A percentile compares a stretch with the other conserved stretches of the same genome.
These are phyloP conservation scores for Orbilia brochopaga DNA, from an alignment of 2,329 filamentous ascomycete genomes.

Conservation along the genomic window DNA sequence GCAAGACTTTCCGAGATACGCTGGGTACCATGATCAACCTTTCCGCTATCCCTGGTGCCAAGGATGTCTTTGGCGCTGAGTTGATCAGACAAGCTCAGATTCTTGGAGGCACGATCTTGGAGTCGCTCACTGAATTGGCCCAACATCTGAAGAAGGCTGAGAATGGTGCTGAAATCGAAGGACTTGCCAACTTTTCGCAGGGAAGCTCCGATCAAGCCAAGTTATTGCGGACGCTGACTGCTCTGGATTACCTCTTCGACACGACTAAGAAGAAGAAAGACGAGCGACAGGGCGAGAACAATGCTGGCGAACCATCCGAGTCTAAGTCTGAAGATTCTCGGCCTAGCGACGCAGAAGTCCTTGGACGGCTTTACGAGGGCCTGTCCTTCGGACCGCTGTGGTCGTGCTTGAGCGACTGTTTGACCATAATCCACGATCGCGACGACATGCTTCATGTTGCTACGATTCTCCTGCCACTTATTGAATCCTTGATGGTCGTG, in stretches of 20 bases:
- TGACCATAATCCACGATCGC: slow-evolving; percentile 84
- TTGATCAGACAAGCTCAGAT: slow-evolving; percentile 84
- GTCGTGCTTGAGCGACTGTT: slow-evolving; percentile 87
- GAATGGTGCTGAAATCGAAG: slow-evolving; percentile 92
- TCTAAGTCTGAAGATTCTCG: slow-evolving; percentile 60
- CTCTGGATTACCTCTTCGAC: slow-evolving; percentile 93
- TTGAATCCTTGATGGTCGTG: slow-evolving; percentile 97
- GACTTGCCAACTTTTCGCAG: slow-evolving; percentile 94
- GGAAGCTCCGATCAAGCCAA: slow-evolving; percentile 97
- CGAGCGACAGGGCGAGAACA: slow-evolving; percentile 59
- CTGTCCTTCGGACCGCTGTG: slow-evolving; percentile 88
- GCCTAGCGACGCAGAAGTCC: slow-evolving; percentile 66
- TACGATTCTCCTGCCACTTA: slow-evolving; percentile 89
- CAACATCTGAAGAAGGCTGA: slow-evolving; percentile 85
- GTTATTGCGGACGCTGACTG: slow-evolving; percentile 86
- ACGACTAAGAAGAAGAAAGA: slow-evolving; percentile 64
- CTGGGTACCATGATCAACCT: slow-evolving; percentile 98
- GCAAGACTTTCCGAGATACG: slow-evolving; percentile 97
- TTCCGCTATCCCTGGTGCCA: slow-evolving; percentile 87
- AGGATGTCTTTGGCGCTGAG: slow-evolving; percentile 89
- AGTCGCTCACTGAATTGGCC: slow-evolving; percentile 82
- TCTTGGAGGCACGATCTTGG: slow-evolving; percentile 81
- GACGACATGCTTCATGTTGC: slow-evolving; percentile 97
- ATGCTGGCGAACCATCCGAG: slow-evolving; percentile 59
- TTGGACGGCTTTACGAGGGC: slow-evolving; percentile 88